phyloP scores from a whole-genome alignment of 352 stramenopile genomes.

The Phytophthora fragariae region DNA sequence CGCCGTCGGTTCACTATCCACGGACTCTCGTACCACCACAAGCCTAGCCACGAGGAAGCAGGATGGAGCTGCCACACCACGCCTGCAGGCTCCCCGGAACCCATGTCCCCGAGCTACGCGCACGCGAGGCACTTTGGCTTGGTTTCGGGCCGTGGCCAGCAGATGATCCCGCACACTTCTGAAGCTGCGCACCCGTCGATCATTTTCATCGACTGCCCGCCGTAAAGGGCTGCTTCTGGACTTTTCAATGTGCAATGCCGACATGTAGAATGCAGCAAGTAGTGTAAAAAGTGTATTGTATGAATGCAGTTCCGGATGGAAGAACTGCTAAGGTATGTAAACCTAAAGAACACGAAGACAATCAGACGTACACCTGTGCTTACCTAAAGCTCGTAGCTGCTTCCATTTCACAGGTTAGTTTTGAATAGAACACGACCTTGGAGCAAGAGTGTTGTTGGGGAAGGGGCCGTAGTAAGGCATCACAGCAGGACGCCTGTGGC shows the following conservation, averaged over 20 bases:
- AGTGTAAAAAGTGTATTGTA: constrained; percentile 17
- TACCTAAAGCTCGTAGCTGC: background rate
- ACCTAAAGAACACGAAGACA: background rate
- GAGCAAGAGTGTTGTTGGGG: background rate
- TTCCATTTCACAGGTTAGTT: too few species aligned
- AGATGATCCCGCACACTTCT: constrained; percentile 15
- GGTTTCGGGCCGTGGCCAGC: constrained; percentile 10
- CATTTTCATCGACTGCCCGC: constrained; percentile 47
- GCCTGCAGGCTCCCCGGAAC: constrained; percentile 21
- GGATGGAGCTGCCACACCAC: constrained; percentile 25
- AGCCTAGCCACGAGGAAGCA: constrained; percentile 13
- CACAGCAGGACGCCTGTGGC: background rate
- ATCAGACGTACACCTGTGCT: too few species aligned
- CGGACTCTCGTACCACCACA: constrained; percentile 29
- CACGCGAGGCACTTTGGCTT: constrained; percentile 20
- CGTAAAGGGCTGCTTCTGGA: constrained; percentile 18
- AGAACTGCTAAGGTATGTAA: constrained; percentile 22
- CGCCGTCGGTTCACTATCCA: constrained; percentile 42
- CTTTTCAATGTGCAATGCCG: constrained; percentile 7
- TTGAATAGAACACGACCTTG: background rate
- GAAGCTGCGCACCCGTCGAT: constrained; percentile 41
- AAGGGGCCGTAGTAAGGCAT: background rate
- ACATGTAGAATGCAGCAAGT: constrained; percentile 10
- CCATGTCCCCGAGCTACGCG: constrained; percentile 20
- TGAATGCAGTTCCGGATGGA: constrained; percentile 14